These are phyloP conservation scores for Clarkia xantiana DNA, from an alignment of 345 rosid species.

Conservation along the genomic window DNA sequence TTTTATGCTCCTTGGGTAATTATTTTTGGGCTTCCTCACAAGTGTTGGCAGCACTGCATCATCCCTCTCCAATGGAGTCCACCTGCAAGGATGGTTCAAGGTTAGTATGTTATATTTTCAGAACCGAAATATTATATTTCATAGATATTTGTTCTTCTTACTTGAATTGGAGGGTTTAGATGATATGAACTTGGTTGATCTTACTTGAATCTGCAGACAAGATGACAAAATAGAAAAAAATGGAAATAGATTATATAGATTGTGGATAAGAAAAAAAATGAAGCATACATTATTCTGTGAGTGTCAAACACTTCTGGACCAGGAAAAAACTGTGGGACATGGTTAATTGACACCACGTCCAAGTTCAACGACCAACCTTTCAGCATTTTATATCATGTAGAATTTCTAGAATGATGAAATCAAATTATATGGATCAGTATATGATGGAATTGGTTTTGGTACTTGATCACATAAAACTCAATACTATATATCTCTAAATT, in stretches of 20 bases:
- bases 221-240: constrained; percentile 44
- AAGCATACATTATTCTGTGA: constrained; percentile 53
- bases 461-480: constrained; percentile 23
- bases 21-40: constrained; percentile 43
- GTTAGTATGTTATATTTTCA: neutral
- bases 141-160: no score
- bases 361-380: constrained; percentile 58
- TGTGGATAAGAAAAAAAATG: no score
- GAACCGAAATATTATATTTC: neutral
- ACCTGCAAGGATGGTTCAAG: constrained; percentile 14
- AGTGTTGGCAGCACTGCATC: constrained; percentile 51
- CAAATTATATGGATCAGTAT: no score
- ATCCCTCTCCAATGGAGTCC: constrained; percentile 42
- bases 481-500: constrained; percentile 49
- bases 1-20: constrained; percentile 20
- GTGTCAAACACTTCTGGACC: constrained; percentile 51
- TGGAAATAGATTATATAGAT: no score
- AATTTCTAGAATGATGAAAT: no score
- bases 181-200: no score
- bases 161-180: no score
- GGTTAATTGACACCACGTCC: constrained; percentile 60
- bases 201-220: constrained; percentile 48
- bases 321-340: constrained; percentile 43
- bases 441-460: no score
- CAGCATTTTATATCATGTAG: no score